phyloP scores from a whole-genome alignment of 441 rosid genomes.

The Arabidopsis hybrid region DNA sequence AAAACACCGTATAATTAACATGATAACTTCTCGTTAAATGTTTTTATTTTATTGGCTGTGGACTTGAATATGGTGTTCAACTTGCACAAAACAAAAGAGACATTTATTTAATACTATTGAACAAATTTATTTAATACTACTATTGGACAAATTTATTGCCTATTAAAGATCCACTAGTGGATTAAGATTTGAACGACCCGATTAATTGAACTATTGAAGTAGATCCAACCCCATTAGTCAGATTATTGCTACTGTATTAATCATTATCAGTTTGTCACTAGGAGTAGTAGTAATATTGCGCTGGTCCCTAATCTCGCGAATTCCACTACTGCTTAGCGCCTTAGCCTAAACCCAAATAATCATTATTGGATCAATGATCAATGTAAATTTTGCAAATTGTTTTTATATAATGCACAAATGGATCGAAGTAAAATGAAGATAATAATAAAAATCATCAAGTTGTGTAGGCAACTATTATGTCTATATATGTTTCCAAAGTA shows the following conservation, averaged over 20 bases:
- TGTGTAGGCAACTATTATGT: conserved; percentile 15
- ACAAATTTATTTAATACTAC: no score
- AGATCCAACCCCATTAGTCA: neutral
- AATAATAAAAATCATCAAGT: conserved; percentile 12
- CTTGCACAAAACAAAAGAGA: neutral
- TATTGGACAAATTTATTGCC: neutral
- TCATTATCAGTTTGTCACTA: neutral
- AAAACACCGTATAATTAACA: neutral
- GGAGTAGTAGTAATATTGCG: neutral
- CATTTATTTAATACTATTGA: no score
- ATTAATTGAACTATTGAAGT: neutral
- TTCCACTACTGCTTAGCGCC: neutral
- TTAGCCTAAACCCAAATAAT: neutral
- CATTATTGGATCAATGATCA: neutral
- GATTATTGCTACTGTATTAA: no score
- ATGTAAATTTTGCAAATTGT: neutral
- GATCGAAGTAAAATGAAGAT: conserved; percentile 7
- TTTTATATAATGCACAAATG: neutral
- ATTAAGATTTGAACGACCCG: neutral
- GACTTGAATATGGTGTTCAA: neutral
- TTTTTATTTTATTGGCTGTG: neutral
- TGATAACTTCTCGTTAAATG: neutral
- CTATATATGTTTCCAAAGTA: conserved; percentile 1
- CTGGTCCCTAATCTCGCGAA: neutral
- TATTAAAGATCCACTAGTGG: neutral